phyloP scores from a whole-genome alignment of 1,284 basidiomycete genomes.

The Apiotrichum porosum region DNA sequence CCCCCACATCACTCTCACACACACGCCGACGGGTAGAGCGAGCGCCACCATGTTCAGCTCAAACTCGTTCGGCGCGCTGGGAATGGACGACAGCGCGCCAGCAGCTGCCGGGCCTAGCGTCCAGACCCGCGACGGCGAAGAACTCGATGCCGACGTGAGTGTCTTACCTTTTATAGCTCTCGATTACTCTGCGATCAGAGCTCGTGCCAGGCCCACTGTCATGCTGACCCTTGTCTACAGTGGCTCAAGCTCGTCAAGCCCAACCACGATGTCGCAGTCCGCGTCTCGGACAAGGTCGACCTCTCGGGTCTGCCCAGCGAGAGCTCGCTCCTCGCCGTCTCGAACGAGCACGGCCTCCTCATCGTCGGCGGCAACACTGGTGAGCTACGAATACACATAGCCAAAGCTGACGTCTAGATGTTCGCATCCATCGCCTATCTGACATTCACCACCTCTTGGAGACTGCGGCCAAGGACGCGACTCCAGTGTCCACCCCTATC shows the following conservation, averaged over 20 bases:
- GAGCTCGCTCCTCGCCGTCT: constrained; percentile 47
- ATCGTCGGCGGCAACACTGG: constrained; percentile 43
- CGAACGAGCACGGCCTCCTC: constrained; percentile 42
- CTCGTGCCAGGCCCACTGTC: no score
- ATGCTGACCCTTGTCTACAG: constrained; percentile 21
- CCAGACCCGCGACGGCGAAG: constrained; percentile 35
- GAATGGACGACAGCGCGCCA: constrained; percentile 17
- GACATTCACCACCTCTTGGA: constrained; percentile 33
- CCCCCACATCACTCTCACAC: background rate
- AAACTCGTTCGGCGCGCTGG: constrained; percentile 37
- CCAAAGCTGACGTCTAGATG: constrained; percentile 17
- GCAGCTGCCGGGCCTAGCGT: constrained; percentile 22
- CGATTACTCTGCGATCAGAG: no score
- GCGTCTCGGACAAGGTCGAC: constrained; percentile 37
- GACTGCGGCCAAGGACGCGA: constrained; percentile 26
- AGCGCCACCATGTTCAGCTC: constrained; percentile 20
- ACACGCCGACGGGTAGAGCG: background rate
- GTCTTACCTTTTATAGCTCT: no score
- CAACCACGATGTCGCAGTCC: constrained; percentile 46
- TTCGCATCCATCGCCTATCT: constrained; percentile 38
- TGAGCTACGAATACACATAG: background rate
- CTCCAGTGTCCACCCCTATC: constrained; percentile 22
- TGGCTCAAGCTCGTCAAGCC: constrained; percentile 48
- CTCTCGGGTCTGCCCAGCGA: constrained; percentile 40
- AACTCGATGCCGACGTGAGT: constrained; percentile 41